Percentiles rank a stretch among this genome's conserved stretches.
These are phyloP conservation scores for Quambalaria eucalypti DNA, from an alignment of 1,284 basidiomycete species.

Conservation along the genomic window DNA sequence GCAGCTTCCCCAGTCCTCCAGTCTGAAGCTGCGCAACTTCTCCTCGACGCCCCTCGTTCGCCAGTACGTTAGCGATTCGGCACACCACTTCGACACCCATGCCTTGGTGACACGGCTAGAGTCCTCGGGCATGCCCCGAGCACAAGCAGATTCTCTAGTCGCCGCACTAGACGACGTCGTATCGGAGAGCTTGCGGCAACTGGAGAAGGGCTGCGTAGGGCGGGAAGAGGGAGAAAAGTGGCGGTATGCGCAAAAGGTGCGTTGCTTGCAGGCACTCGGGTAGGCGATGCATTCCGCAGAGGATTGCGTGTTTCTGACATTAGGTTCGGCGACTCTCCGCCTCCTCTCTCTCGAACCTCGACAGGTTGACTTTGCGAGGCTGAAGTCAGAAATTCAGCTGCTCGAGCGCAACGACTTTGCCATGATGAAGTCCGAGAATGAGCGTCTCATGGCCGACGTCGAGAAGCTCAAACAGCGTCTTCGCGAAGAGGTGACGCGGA, in stretches of 20 bases:
- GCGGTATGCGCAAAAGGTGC: conserved; percentile 41
- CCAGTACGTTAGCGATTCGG: no score
- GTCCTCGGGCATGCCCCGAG: conserved; percentile 35
- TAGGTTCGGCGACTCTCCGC: not conserved
- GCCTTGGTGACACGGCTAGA: conserved; percentile 41
- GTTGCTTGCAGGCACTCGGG: not conserved
- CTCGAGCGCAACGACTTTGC: conserved; percentile 96
- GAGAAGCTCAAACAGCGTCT: conserved; percentile 92
- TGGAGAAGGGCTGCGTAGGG: conserved; percentile 37
- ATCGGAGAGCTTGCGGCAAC: conserved; percentile 39
- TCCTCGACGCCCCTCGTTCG: no score
- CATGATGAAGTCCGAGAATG: conserved; percentile 90
- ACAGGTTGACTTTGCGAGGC: conserved; percentile 91
- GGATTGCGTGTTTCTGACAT: not conserved
- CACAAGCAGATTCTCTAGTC: conserved; percentile 42
- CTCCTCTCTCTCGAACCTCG: not conserved
- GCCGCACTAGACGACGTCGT: conserved; percentile 39
- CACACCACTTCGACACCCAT: conserved; percentile 40
- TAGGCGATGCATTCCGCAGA: not conserved
- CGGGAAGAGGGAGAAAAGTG: conserved; percentile 41
- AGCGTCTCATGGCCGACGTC: conserved; percentile 79
- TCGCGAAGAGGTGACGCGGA: conserved; percentile 70
- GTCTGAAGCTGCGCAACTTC: no score
- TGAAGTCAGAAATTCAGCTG: conserved; percentile 90
- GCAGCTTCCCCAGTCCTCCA: no score